A percentile compares a stretch with the other conserved stretches of the same genome.
phyloP scores from a whole-genome alignment of 139 green algal genomes.

The Zygnema circumcarinatum region DNA sequence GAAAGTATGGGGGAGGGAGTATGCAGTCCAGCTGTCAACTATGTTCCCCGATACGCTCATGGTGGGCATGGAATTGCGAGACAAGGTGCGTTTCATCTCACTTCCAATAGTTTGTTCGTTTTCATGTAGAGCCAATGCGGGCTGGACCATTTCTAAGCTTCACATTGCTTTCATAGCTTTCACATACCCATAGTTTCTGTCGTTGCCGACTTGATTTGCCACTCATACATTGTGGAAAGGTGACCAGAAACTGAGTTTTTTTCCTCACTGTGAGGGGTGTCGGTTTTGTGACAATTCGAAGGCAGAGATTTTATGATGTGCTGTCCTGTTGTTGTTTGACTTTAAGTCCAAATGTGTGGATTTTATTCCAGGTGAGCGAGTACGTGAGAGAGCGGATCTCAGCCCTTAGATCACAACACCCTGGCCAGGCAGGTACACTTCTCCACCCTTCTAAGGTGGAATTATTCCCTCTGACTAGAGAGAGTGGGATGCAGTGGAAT shows the following conservation, averaged over 20 bases:
- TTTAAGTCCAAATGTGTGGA: background rate
- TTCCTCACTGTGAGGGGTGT: too few species aligned
- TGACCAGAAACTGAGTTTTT: too few species aligned
- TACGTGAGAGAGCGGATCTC: conserved; percentile 90
- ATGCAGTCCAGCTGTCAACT: conserved; percentile 70
- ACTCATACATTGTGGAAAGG: too few species aligned
- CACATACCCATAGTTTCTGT: background rate
- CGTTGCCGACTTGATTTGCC: background rate
- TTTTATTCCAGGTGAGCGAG: conserved; percentile 62
- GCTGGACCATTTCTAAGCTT: background rate
- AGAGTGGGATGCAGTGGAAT: too few species aligned
- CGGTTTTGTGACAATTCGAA: too few species aligned
- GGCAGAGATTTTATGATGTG: too few species aligned
- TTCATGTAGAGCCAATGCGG: too few species aligned
- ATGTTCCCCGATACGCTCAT: conserved; percentile 91
- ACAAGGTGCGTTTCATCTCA: conserved; percentile 76
- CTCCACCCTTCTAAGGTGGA: too few species aligned
- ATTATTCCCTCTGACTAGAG: too few species aligned
- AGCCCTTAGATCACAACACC: conserved; percentile 76
- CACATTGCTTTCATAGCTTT: conserved; percentile 2
- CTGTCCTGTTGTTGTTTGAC: background rate
- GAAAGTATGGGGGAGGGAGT: too few species aligned
- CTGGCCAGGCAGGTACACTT: conserved; percentile 42
- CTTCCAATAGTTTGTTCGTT: background rate
- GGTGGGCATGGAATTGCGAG: conserved; percentile 94